A percentile compares a stretch with the other conserved stretches of the same genome.
These are phyloP conservation scores for Gorgonomyces haynaldii DNA, from an alignment of 192 early-diverging fungal species.

Conservation along the genomic window DNA sequence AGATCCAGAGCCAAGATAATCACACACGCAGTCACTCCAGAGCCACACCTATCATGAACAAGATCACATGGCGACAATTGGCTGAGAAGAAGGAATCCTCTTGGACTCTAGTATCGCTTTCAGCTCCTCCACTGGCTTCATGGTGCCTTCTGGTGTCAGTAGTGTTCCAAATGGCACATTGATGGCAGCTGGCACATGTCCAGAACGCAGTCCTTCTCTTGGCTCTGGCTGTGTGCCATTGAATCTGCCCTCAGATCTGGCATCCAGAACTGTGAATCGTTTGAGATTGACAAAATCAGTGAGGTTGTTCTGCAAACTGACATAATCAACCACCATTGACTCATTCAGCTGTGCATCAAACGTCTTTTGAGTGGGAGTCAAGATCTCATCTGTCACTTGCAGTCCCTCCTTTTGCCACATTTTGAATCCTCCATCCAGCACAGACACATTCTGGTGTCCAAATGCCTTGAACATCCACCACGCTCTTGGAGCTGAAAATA, in stretches of 20 bases:
- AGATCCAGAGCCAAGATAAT: conserved; percentile 67
- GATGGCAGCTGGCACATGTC: conserved; percentile 72
- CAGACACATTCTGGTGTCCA: conserved; percentile 76
- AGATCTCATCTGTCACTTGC: conserved; percentile 20
- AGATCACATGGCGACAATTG: conserved; percentile 64
- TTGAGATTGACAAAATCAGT: conserved; percentile 21
- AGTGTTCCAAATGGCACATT: conserved; percentile 60
- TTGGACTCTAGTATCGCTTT: conserved; percentile 39
- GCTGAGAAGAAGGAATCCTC: conserved; percentile 54
- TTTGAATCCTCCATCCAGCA: conserved; percentile 81
- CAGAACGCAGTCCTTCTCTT: conserved; percentile 54
- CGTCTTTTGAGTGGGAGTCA: background rate
- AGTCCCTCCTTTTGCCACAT: conserved; percentile 55
- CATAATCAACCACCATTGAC: conserved; percentile 25
- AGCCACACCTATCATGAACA: no score
- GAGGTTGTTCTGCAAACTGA: conserved; percentile 13
- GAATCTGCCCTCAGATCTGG: conserved; percentile 38
- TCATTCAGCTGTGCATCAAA: conserved; percentile 14
- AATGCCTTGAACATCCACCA: conserved; percentile 96
- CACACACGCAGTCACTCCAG: conserved; percentile 77
- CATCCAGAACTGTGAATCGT: conserved; percentile 22
- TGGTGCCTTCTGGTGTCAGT: conserved; percentile 34
- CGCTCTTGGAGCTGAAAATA: conserved; percentile 71
- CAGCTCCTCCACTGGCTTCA: conserved; percentile 41
- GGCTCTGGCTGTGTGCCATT: conserved; percentile 67